Percentiles rank a stretch among this genome's conserved stretches.
phyloP scores from a whole-genome alignment of 2,329 filamentous ascomycete genomes.

The Akanthomyces muscarius region DNA sequence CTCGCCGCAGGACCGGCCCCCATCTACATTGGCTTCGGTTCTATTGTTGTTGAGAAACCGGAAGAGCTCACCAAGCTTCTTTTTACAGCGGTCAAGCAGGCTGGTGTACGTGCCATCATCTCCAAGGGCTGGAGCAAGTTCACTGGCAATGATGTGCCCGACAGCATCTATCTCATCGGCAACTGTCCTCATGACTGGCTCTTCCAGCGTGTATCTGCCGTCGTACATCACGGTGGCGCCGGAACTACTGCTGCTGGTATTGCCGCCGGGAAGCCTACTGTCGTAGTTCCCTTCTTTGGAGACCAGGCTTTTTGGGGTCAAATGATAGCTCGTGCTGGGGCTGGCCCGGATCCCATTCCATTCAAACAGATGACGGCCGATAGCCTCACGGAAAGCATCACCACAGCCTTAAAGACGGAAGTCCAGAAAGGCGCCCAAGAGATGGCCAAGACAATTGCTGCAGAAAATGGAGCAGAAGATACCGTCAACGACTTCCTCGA shows the following conservation, averaged over 20 bases:
- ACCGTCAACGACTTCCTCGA: constrained; percentile 53
- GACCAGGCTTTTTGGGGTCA: constrained; percentile 64
- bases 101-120: constrained; percentile 57
- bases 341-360: constrained; percentile 55
- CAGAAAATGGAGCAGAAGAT: constrained; percentile 51
- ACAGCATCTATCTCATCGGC: constrained; percentile 57
- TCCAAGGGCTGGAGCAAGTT: constrained; percentile 63
- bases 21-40: constrained; percentile 18
- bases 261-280: constrained; percentile 55
- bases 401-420: constrained; percentile 46
- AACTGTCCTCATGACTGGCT: constrained; percentile 66
- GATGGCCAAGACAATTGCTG: constrained; percentile 49
- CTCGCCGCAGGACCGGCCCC: constrained; percentile 54
- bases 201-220: constrained; percentile 54
- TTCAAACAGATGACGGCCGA: constrained; percentile 55
- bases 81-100: constrained; percentile 53
- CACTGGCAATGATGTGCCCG: constrained; percentile 44
- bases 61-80: constrained; percentile 54
- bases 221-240: constrained; percentile 62
- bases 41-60: constrained; percentile 37
- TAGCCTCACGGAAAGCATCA: constrained; percentile 51
- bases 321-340: constrained; percentile 58
- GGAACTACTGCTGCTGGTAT: constrained; percentile 63
- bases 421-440: constrained; percentile 35
- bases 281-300: constrained; percentile 65